Evolutionary conservation across 805 yeast species (phyloP), one percentile per base, ranked within the genome.

Genomic region (Candida jianshihensis): DNA sequence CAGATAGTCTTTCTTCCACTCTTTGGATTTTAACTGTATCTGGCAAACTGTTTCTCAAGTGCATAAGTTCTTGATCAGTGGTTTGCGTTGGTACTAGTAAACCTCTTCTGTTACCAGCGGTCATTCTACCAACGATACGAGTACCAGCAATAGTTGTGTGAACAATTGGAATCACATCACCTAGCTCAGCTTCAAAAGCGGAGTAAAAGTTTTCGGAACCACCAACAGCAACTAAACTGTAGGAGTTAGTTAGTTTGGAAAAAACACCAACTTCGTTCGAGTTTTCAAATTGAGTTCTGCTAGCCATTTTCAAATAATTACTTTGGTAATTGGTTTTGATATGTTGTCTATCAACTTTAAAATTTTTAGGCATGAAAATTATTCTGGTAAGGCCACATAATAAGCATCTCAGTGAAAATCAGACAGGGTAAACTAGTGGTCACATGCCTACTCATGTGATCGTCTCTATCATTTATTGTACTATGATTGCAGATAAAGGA

Each of bases 81-180:
- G 99, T 92, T 64, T 89, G 96, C 11, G 95, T 84, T 43, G 99
- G 99, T 13, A 92, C 98, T 40, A 92, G 73, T 46, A 92, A 68
- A 25, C 99, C 99, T 61, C 97, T 78, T 70, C 98, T 82, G 75
- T 92, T 92, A 54, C 96, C 98, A 31, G 96, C 97, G 29, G 96
- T 84, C 94, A 92, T 83, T 63, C 98, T 77, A 55, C 99, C 99
- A 42, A 92, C 82, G 47, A 92, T 92, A 66, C 98, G 81, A 54
- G 95, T 89, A 51, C 98, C 98, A 22, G 97, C 97, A 53, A 92
- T 92, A 41, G 98, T 92, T 37, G 97, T 87, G 59, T 92, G 96
- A 45, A 86, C 92, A 54, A 92, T 86, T 36, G 99, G 99, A 44
- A 92, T 78, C 36, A 87, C 88, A 63, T 89, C 97, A 43, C 97